Evolutionary conservation across 441 rosid genomes (phyloP), one percentile per base, ranked within the genome.

Genomic region (Gossypium lobatum): DNA sequence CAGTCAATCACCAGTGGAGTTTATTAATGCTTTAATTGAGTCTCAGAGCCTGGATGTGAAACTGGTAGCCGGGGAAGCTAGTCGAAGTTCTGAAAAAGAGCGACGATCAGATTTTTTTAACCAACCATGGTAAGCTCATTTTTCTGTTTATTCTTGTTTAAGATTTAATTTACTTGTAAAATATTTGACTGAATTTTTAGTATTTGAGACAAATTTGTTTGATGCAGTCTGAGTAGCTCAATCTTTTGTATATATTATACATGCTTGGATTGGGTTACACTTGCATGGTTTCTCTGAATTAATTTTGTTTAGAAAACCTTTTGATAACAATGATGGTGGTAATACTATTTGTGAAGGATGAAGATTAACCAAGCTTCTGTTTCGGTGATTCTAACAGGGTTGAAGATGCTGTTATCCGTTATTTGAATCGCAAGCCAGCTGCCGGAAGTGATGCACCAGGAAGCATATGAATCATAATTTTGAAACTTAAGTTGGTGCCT

Each of bases 1-100:
- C 78, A 91, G 99, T 77, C 98, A 93, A 72, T 95, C 97, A 52
- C 99, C 99, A 39, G 97, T 88, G 48, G 99, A 95, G 72, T 95
- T 95, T 79, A 89, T 95, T 73, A 90, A 93, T 74, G 89, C 97
- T 20, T 71, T 95, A 82, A 93, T 89, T 64, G 96, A 90, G 75
- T 95, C 99, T 62, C 99, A 95, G 81, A 84, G 95, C 88, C 87
- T 76, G 80, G 98, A 95, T 85, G 82, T 93, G 80, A 93, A 91
- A 85, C 82, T 90, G 23, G 93, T 86, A 26, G 86, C 95, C 20
- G 97, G 99, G 78, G 98, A 93, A 83, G 90, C 85, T 53, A 86
- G 90, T 78, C 88, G 93, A 76, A 93, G 82, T 80, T 86, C 86
- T 55, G 98, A 95, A 83, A 95, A 79, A 78, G 99, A 93, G 80